Percentiles rank a stretch among this genome's conserved stretches.
phyloP scores from a whole-genome alignment of 2,329 filamentous ascomycete species.

The Purpureocillium lavendulum region DNA sequence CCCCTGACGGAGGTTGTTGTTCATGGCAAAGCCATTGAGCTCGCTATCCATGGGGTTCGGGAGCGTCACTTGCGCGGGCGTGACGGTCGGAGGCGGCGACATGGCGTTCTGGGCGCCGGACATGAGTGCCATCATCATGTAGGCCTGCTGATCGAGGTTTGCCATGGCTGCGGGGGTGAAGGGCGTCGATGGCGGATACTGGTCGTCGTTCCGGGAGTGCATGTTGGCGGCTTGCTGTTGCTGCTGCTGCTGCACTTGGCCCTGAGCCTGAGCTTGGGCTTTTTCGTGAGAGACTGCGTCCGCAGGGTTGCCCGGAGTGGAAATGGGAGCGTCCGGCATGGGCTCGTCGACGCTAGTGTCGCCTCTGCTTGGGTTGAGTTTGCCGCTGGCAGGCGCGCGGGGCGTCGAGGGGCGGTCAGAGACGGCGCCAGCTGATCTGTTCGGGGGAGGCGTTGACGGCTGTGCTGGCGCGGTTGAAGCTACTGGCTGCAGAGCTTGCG shows the following conservation, averaged over 20 bases:
- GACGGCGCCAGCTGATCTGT: neutral
- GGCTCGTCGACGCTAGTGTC: slow-evolving; percentile 7
- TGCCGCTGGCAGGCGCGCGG: neutral
- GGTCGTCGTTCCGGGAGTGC: slow-evolving; percentile 9
- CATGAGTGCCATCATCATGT: slow-evolving; percentile 38
- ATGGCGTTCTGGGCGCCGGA: slow-evolving; percentile 26
- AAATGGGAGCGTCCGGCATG: slow-evolving; percentile 10
- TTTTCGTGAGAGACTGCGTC: neutral
- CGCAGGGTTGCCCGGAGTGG: neutral
- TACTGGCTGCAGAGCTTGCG: slow-evolving; percentile 1
- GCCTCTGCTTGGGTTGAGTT: neutral
- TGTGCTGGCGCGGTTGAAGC: neutral
- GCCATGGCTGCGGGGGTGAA: slow-evolving; percentile 23
- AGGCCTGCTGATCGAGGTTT: slow-evolving; percentile 27
- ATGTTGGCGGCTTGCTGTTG: slow-evolving; percentile 6
- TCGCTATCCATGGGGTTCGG: slow-evolving; percentile 25
- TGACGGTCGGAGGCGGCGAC: slow-evolving; percentile 35
- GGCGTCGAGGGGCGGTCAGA: no score
- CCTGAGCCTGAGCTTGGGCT: slow-evolving; percentile 3
- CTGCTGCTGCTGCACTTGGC: slow-evolving; percentile 7
- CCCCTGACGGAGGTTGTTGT: slow-evolving; percentile 24
- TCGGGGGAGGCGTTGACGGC: slow-evolving; percentile 9
- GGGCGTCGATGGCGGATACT: slow-evolving; percentile 21
- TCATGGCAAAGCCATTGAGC: slow-evolving; percentile 17
- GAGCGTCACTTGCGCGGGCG: slow-evolving; percentile 36